These are phyloP conservation scores for Thecaphora thlaspeos DNA, from an alignment of 1,284 basidiomycete species.

Conservation along the genomic window DNA sequence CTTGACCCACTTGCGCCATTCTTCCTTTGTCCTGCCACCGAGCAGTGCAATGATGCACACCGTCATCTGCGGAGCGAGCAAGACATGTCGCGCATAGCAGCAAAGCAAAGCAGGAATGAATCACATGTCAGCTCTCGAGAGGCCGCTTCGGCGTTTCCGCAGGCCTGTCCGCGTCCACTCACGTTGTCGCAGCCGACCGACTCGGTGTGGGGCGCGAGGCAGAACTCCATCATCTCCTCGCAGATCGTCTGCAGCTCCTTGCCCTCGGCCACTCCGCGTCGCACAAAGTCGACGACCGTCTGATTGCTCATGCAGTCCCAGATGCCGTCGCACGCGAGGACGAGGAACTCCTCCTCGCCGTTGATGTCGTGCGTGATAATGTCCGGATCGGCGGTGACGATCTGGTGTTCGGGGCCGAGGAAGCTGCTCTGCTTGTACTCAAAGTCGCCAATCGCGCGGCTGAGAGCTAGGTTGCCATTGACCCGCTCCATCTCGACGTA, in stretches of 20 bases:
- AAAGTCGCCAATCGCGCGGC: slow-evolving; percentile 94
- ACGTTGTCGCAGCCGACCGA: slow-evolving; percentile 95
- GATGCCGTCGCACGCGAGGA: slow-evolving; percentile 96
- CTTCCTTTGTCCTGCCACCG: slow-evolving; percentile 78
- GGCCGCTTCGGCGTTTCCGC: too few relatives aligned
- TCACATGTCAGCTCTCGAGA: too few relatives aligned
- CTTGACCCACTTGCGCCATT: slow-evolving; percentile 91
- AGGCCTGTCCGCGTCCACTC: too few relatives aligned
- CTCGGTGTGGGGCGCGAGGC: slow-evolving; percentile 88
- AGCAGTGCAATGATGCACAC: slow-evolving; percentile 85
- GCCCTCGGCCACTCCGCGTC: slow-evolving; percentile 77
- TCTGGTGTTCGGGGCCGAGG: slow-evolving; percentile 81
- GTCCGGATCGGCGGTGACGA: slow-evolving; percentile 94
- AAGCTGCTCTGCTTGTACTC: slow-evolving; percentile 94
- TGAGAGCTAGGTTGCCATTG: slow-evolving; percentile 94
- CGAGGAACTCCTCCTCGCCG: slow-evolving; percentile 87
- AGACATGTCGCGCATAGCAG: background rate
- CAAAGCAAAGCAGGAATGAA: background rate
- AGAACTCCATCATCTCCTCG: slow-evolving; percentile 87
- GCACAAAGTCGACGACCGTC: slow-evolving; percentile 85
- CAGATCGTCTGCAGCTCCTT: slow-evolving; percentile 78
- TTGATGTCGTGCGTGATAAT: slow-evolving; percentile 76
- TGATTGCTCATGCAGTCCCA: slow-evolving; percentile 97
- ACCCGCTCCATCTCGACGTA: slow-evolving; percentile 97
- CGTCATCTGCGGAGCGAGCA: slow-evolving; percentile 68